A percentile compares a stretch with the other conserved stretches of the same genome.
phyloP scores from a whole-genome alignment of 345 rosid genomes.

The Kernera saxatilis region DNA sequence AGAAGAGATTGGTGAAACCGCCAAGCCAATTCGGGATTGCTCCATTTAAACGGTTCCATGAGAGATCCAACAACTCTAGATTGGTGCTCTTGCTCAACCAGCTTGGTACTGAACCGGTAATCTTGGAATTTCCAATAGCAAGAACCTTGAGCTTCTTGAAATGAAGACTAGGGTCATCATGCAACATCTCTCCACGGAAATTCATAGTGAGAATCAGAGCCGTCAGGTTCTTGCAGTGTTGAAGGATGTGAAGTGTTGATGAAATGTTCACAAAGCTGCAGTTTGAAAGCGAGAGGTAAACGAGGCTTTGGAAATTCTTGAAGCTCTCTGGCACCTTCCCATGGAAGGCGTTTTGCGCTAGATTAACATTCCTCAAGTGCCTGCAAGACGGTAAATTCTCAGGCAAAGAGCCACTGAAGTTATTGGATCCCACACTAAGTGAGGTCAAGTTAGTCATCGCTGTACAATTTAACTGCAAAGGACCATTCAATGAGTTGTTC shows the following conservation, averaged over 20 bases:
- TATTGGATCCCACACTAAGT: slow-evolving; percentile 51
- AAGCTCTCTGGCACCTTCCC: slow-evolving; percentile 51
- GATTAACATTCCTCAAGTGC: slow-evolving; percentile 36
- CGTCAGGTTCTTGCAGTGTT: slow-evolving; percentile 48
- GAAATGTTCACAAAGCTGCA: slow-evolving; percentile 44
- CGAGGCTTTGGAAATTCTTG: slow-evolving; percentile 41
- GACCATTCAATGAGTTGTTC: background rate
- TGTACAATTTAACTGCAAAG: slow-evolving; percentile 38
- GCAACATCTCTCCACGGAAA: slow-evolving; percentile 45
- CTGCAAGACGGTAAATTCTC: slow-evolving; percentile 44
- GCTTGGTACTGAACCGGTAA: slow-evolving; percentile 45
- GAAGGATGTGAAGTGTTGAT: slow-evolving; percentile 44
- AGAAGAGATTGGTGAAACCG: slow-evolving; percentile 35
- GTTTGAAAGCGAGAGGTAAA: slow-evolving; percentile 42
- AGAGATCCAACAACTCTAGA: slow-evolving; percentile 62
- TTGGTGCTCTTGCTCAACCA: slow-evolving; percentile 47
- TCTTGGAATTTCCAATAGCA: slow-evolving; percentile 33
- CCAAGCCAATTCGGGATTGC: slow-evolving; percentile 46
- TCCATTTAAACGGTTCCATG: slow-evolving; percentile 54
- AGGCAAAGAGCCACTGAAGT: slow-evolving; percentile 41
- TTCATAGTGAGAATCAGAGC: slow-evolving; percentile 46
- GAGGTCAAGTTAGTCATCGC: slow-evolving; percentile 44
- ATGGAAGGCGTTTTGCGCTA: slow-evolving; percentile 41
- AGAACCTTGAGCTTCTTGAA: slow-evolving; percentile 49
- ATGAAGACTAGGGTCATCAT: slow-evolving; percentile 32